phyloP scores from a whole-genome alignment of 2,329 filamentous ascomycete species.

The Ceratocystis harringtonii region DNA sequence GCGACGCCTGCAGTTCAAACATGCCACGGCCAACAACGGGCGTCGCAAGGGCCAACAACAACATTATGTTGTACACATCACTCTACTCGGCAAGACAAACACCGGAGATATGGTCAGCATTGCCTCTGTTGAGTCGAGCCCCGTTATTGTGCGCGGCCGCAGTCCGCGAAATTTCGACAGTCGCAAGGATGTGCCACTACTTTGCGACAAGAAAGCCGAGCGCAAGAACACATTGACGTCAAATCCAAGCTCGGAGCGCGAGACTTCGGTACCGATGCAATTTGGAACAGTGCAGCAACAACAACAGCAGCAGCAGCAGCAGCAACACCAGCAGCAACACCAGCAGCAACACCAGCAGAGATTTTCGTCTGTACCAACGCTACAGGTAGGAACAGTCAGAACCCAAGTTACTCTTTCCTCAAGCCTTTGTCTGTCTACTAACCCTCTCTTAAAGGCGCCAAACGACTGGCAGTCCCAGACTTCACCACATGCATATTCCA shows the following conservation, averaged over 20 bases:
- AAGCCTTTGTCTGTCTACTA: not conserved
- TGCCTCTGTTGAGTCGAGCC: constrained; percentile 74
- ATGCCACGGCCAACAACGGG: constrained; percentile 92
- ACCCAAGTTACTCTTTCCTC: too few species aligned
- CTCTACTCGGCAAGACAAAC: constrained; percentile 61
- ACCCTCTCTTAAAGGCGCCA: not conserved
- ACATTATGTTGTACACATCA: constrained; percentile 81
- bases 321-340: not conserved
- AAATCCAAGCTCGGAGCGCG: constrained; percentile 19
- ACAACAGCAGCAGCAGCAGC: not conserved
- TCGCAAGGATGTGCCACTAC: constrained; percentile 68
- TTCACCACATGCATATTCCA: constrained; percentile 3
- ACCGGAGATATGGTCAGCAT: constrained; percentile 54
- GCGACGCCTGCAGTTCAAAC: constrained; percentile 91
- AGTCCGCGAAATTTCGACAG: constrained; percentile 92
- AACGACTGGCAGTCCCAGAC: not conserved
- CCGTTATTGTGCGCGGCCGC: constrained; percentile 87
- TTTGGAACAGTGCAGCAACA: constrained; percentile 14
- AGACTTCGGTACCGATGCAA: constrained; percentile 17
- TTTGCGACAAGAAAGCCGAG: constrained; percentile 35
- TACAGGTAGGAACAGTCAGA: not conserved
- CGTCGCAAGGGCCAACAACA: constrained; percentile 87
- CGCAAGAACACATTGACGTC: constrained; percentile 26
- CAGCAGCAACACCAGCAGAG: constrained; percentile 11
- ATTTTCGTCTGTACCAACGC: not conserved